Base-by-base conservation (phyloP, 2,329 filamentous ascomycete genomes). In the Aspergillus ibericus region DNA sequence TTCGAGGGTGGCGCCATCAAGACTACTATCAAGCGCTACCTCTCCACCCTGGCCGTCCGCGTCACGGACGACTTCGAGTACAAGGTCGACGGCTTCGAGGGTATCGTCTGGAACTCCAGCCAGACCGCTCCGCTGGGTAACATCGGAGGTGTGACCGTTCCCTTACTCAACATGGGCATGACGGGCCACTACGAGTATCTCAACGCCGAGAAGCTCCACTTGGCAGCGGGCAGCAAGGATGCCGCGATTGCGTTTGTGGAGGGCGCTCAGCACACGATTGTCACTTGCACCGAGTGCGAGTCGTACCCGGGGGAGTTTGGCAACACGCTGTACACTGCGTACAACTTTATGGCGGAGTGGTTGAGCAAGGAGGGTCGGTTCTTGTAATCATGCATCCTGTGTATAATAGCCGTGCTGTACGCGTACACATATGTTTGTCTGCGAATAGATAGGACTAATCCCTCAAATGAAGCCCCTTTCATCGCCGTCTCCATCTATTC, bases 141-240 rank as follows among this genome's bases (percentile, higher is more conserved):
- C 16, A 36, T 51, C 10, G 32, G 32, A 5, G 49, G 49, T 9
- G 25, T 51, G 18, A 36, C 49, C 1, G 36, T 36, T 12, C 32
- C 49, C 15, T 15, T 51, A 13, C 34, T 51, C 4, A 51, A 22
- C 34, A 51, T 51, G 49, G 49, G 49, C 25, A 51, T 35, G 16
- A 38, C 49, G 6, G 49, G 49, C 12, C 49, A 51, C 49, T 51
- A 51, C 49, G 49, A 51, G 49, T 51, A 51, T 12, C 49, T 51
- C 10, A 51, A 51, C 49, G 49, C 49, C 3, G 49, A 51, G 49
- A 51, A 51, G 49, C 34, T 51, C 49, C 36, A 51, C 49, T 7
- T 51, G 12, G 49, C 32, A 2, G 49, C 49, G 15, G 36, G 32
- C 20, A 51, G 32, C 15, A 27, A n/a, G 16, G 49, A 51, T 25